Percentiles rank a stretch among this genome's conserved stretches.
Evolutionary conservation across 192 early-diverging fungal genomes (phyloP).

Genomic region (Phycomyces nitens): DNA sequence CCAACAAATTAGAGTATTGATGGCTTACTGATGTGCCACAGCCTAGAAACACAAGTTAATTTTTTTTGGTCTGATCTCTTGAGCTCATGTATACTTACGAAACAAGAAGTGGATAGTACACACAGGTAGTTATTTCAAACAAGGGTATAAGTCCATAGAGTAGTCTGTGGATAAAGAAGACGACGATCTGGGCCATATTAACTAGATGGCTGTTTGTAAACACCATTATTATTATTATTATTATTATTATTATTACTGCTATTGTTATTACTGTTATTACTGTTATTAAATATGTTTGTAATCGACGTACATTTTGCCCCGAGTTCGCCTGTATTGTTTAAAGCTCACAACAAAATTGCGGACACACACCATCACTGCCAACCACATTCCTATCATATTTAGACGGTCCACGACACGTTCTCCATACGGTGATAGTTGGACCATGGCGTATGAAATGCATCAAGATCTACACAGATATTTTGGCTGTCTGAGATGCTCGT

Average conservation of each 20-base stretch:
- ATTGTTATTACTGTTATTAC: neutral
- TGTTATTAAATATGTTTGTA: no score
- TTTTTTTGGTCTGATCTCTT: neutral
- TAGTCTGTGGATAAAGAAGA: constrained; percentile 19
- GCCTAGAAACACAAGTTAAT: neutral
- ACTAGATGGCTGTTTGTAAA: constrained; percentile 24
- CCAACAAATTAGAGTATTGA: neutral
- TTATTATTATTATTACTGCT: neutral
- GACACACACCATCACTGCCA: constrained; percentile 23
- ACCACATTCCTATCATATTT: constrained; percentile 32
- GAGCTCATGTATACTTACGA: constrained; percentile 11
- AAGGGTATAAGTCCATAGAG: constrained; percentile 17
- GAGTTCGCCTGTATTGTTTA: constrained; percentile 24
- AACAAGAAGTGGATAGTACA: constrained; percentile 19
- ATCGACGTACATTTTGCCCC: constrained; percentile 29
- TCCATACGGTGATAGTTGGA: constrained; percentile 23
- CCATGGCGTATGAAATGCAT: constrained; percentile 13
- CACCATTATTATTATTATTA: constrained; percentile 1
- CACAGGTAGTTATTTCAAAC: constrained; percentile 24
- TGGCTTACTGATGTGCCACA: constrained; percentile 22
- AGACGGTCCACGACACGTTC: constrained; percentile 29
- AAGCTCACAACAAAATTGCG: constrained; percentile 28
- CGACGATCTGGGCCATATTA: constrained; percentile 23
- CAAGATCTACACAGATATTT: neutral
- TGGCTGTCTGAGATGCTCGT: neutral